Percentiles rank a stretch among this genome's conserved stretches.
These are phyloP conservation scores for Phlegmacium glaucopus DNA, from an alignment of 768 basidiomycete genomes.

Conservation along the genomic window DNA sequence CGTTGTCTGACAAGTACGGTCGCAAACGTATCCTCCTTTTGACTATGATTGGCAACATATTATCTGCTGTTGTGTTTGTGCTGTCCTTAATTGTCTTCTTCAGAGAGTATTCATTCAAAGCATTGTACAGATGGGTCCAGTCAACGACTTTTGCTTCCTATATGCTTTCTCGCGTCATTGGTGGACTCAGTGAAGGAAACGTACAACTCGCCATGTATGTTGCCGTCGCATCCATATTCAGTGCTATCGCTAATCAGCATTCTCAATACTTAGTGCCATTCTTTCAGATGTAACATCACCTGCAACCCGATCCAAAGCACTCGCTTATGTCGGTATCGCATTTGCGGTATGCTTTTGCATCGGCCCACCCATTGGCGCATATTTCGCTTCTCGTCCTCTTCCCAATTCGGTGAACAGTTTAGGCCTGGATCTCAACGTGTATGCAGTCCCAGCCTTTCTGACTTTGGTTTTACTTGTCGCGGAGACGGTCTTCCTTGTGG, in stretches of 20 bases:
- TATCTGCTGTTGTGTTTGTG: conserved; percentile 81
- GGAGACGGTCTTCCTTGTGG: conserved; percentile 77
- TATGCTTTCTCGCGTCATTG: conserved; percentile 85
- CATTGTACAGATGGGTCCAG: conserved; percentile 68
- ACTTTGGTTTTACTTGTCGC: conserved; percentile 72
- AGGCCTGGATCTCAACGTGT: conserved; percentile 77
- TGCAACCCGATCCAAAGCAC: conserved; percentile 74
- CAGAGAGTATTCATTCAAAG: neutral
- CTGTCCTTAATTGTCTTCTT: neutral
- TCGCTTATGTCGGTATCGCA: conserved; percentile 93
- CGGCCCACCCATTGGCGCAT: conserved; percentile 93
- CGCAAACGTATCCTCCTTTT: conserved; percentile 78
- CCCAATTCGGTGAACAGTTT: conserved; percentile 53
- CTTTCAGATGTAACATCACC: conserved; percentile 87
- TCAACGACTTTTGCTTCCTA: conserved; percentile 90
- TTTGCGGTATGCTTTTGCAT: conserved; percentile 94
- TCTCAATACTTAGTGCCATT: conserved; percentile 61
- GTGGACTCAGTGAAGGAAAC: conserved; percentile 95
- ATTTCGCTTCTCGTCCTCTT: conserved; percentile 86
- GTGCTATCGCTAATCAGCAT: neutral
- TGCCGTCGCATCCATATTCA: neutral
- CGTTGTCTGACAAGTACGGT: conserved; percentile 87
- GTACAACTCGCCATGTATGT: conserved; percentile 93
- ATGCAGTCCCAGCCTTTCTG: conserved; percentile 84
- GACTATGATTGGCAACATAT: conserved; percentile 91